These are phyloP conservation scores for Auriscalpium orientale DNA, from an alignment of 768 basidiomycete species.

Conservation along the genomic window DNA sequence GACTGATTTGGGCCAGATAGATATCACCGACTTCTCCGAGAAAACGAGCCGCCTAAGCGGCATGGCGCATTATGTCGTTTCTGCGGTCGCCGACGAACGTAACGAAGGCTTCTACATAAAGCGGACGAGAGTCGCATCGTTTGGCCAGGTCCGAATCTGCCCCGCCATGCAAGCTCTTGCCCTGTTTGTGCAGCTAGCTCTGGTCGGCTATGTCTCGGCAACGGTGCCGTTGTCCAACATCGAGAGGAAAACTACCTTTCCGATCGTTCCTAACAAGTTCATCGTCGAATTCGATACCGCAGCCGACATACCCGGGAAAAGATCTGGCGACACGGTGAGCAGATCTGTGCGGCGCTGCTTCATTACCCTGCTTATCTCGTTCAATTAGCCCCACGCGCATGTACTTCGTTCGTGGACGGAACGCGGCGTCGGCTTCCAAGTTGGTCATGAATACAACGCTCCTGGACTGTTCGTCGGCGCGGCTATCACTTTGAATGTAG, in stretches of 20 bases:
- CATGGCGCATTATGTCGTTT: too few relatives aligned
- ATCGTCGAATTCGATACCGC: background rate
- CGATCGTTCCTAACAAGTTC: background rate
- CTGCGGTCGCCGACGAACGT: too few relatives aligned
- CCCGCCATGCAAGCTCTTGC: too few relatives aligned
- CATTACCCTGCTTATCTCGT: background rate
- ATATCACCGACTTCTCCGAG: too few relatives aligned
- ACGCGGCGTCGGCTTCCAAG: background rate
- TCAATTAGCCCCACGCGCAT: background rate
- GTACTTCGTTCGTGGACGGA: background rate
- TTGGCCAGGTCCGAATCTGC: too few relatives aligned
- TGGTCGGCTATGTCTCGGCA: too few relatives aligned
- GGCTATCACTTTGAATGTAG: constrained; percentile 28
- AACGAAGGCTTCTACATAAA: too few relatives aligned
- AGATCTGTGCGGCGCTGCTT: background rate
- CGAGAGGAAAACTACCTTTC: background rate
- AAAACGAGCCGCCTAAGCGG: too few relatives aligned
- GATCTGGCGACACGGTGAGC: background rate
- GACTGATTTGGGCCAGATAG: too few relatives aligned
- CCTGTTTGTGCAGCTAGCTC: too few relatives aligned
- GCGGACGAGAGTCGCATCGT: background rate
- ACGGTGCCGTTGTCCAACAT: too few relatives aligned
- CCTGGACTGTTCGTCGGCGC: background rate
- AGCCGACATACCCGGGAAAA: background rate
- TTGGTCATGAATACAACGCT: background rate